A percentile compares a stretch with the other conserved stretches of the same genome.
These are phyloP conservation scores for Fulvia fulva DNA, from an alignment of 2,329 filamentous ascomycete genomes.

Conservation along the genomic window DNA sequence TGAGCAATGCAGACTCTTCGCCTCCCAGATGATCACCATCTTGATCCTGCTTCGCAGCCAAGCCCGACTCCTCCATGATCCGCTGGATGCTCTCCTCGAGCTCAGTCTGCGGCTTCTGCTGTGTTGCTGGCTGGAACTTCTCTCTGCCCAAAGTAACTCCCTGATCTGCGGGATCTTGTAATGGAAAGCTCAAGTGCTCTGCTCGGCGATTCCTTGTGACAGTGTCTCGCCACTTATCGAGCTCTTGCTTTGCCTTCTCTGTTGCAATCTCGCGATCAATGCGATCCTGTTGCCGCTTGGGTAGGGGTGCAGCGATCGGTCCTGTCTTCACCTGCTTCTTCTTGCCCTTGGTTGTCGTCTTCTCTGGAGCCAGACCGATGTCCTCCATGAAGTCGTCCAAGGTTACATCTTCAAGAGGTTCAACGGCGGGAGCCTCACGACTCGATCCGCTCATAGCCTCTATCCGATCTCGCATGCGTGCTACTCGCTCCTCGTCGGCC, in stretches of 20 bases:
- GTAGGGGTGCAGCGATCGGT: slow-evolving; percentile 69
- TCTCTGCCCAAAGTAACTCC: slow-evolving; percentile 59
- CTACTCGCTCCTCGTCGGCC: slow-evolving; percentile 60
- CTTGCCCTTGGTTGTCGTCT: slow-evolving; percentile 51
- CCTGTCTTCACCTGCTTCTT: slow-evolving; percentile 36
- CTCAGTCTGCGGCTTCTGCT: slow-evolving; percentile 66
- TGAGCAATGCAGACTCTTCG: slow-evolving; percentile 62
- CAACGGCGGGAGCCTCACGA: slow-evolving; percentile 6
- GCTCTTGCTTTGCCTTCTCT: slow-evolving; percentile 83
- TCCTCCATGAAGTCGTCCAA: slow-evolving; percentile 60
- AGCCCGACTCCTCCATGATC: slow-evolving; percentile 85
- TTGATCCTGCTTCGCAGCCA: slow-evolving; percentile 50
- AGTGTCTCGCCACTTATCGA: slow-evolving; percentile 89
- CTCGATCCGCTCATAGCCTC: slow-evolving; percentile 46
- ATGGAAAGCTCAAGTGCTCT: slow-evolving; percentile 83
- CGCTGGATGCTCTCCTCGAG: slow-evolving; percentile 81
- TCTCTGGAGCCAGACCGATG: slow-evolving; percentile 66
- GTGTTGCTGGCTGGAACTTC: slow-evolving; percentile 56
- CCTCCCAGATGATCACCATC: slow-evolving; percentile 52
- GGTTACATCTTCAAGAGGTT: slow-evolving; percentile 42
- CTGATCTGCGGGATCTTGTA: slow-evolving; percentile 64
- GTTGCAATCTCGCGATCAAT: slow-evolving; percentile 79
- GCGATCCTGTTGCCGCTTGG: slow-evolving; percentile 80
- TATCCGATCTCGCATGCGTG: slow-evolving; percentile 50
- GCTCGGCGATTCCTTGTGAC: slow-evolving; percentile 90